Conservation (phyloP, 2,329 filamentous ascomycete species). For the Neurospora crassa region DNA sequence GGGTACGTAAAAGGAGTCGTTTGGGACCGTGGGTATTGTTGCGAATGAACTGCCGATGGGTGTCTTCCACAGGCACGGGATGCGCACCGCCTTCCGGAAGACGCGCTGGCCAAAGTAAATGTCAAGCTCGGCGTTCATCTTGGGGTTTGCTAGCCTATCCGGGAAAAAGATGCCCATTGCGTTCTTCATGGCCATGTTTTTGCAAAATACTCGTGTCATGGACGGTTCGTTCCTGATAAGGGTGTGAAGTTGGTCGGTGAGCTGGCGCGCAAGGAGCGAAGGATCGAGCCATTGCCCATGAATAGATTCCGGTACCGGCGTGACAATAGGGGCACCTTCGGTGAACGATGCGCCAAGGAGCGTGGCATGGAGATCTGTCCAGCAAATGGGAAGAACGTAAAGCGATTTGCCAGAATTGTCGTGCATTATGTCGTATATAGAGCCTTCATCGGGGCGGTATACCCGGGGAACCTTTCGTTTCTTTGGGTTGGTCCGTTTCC, state of each 20-base stretch:
- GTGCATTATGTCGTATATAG: constrained; percentile 43
- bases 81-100: constrained; percentile 36
- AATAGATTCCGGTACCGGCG: constrained; percentile 26
- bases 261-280: constrained; percentile 30
- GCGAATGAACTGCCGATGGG: constrained; percentile 21
- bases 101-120: constrained; percentile 38
- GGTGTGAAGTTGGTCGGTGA: constrained; percentile 35
- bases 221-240: constrained; percentile 25
- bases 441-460: constrained; percentile 34
- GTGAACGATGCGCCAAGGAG: constrained; percentile 39
- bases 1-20: constrained; percentile 13
- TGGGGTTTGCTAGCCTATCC: constrained; percentile 21
- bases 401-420: constrained; percentile 37
- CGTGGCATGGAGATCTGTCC: constrained; percentile 42
- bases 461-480: constrained; percentile 10
- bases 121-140: constrained; percentile 32
- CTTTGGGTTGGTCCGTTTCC: not conserved
- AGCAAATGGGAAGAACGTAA: constrained; percentile 43
- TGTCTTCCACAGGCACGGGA: constrained; percentile 40
- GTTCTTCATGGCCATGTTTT: constrained; percentile 31
- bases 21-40: constrained; percentile 14
- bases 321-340: constrained; percentile 31
- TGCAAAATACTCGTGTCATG: constrained; percentile 21
- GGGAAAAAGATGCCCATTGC: constrained; percentile 37
- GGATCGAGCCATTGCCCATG: constrained; percentile 20